A percentile compares a stretch with the other conserved stretches of the same genome.
phyloP scores from a whole-genome alignment of 768 basidiomycete genomes.

The Candolleomyces eurysporus region DNA sequence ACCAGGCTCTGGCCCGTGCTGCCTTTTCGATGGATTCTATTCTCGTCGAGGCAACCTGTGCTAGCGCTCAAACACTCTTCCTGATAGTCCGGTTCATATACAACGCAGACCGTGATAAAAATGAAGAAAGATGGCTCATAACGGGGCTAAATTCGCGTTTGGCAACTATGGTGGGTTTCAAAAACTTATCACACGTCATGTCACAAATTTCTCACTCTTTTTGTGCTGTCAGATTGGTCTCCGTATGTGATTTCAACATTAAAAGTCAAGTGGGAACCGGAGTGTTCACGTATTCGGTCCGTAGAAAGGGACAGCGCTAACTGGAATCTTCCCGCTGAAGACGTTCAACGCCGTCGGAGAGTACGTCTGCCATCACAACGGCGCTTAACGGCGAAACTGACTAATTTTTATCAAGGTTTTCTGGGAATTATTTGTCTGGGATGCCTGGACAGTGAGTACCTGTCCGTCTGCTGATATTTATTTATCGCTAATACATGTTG shows the following conservation, averaged over 20 bases:
- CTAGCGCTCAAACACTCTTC: constrained; percentile 48
- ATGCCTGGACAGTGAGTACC: constrained; percentile 45
- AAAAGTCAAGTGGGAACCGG: too few species aligned
- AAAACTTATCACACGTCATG: background rate
- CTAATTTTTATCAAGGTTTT: constrained; percentile 32
- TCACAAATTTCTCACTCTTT: background rate
- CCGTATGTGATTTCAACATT: too few species aligned
- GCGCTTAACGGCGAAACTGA: too few species aligned
- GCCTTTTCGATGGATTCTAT: constrained; percentile 46
- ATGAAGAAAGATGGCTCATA: constrained; percentile 48
- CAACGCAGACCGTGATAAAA: constrained; percentile 38
- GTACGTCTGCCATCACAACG: constrained; percentile 15
- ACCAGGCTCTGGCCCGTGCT: constrained; percentile 47
- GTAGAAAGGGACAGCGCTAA: constrained; percentile 50
- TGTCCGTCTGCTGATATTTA: background rate
- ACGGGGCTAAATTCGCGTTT: constrained; percentile 42
- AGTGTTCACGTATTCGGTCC: background rate
- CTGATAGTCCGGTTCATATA: constrained; percentile 41
- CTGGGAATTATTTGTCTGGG: constrained; percentile 53
- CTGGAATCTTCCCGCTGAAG: constrained; percentile 44
- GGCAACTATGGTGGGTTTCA: constrained; percentile 41
- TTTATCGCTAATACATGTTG: background rate
- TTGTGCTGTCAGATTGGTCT: background rate
- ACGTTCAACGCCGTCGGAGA: constrained; percentile 44
- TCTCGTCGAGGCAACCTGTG: constrained; percentile 39